phyloP scores from a whole-genome alignment of 805 yeast genomes.

The Lachancea sp. region DNA sequence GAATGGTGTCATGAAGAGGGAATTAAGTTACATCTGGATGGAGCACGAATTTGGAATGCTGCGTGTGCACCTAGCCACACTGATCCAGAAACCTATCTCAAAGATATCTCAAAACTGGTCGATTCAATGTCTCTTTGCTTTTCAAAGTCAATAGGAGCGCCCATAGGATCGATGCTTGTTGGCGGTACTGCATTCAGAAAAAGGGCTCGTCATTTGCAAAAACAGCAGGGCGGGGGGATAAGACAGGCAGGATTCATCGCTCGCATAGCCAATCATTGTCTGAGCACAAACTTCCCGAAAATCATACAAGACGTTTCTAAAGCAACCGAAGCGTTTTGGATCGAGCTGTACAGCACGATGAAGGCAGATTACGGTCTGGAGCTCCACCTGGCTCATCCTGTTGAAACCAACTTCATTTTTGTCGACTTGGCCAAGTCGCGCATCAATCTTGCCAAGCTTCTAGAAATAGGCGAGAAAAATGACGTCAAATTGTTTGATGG shows the following conservation, averaged over 20 bases:
- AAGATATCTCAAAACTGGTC: conserved; percentile 58
- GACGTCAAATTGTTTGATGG: conserved; percentile 53
- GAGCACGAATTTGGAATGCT: conserved; percentile 85
- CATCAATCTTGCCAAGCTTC: conserved; percentile 44
- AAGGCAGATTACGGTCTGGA: conserved; percentile 31
- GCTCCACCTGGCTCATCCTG: conserved; percentile 55
- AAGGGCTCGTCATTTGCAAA: conserved; percentile 68
- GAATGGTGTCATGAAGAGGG: conserved; percentile 51
- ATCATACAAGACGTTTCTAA: conserved; percentile 40
- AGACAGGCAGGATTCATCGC: conserved; percentile 72
- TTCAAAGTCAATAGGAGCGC: conserved; percentile 79
- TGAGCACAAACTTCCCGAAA: conserved; percentile 52
- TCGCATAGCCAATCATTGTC: conserved; percentile 46
- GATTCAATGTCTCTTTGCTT: conserved; percentile 75
- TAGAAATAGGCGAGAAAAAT: conserved; percentile 42
- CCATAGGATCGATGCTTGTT: conserved; percentile 74
- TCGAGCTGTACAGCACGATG: conserved; percentile 40
- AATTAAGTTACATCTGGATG: conserved; percentile 65
- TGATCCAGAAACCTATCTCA: conserved; percentile 42
- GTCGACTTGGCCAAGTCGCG: conserved; percentile 41
- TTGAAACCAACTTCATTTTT: conserved; percentile 69
- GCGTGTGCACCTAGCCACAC: conserved; percentile 19
- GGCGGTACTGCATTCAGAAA: conserved; percentile 47
- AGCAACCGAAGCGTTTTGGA: conserved; percentile 40
- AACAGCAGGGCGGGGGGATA: conserved; percentile 82